phyloP scores from a whole-genome alignment of 768 basidiomycete species.

The Lactarius indigo region DNA sequence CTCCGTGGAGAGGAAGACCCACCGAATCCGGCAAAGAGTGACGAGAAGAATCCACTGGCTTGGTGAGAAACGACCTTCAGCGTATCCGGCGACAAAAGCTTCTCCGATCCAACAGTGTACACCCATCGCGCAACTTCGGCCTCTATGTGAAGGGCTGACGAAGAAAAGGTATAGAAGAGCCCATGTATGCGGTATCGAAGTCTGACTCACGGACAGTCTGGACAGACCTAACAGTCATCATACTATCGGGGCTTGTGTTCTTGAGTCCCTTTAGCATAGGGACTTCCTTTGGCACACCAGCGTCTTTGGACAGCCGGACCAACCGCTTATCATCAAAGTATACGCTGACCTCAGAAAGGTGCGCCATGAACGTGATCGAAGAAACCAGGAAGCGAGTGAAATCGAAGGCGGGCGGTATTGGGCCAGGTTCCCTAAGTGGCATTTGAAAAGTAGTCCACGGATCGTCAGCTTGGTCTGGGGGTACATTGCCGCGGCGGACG shows the following conservation, averaged over 20 bases:
- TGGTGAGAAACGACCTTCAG: slow-evolving; percentile 13
- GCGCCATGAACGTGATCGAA: slow-evolving; percentile 89
- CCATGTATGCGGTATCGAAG: slow-evolving; percentile 9
- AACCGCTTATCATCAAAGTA: slow-evolving; percentile 79
- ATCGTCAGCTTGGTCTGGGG: slow-evolving; percentile 33
- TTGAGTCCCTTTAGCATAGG: slow-evolving; percentile 56
- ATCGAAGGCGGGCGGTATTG: slow-evolving; percentile 82
- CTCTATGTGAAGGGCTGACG: slow-evolving; percentile 66
- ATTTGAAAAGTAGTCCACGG: slow-evolving; percentile 90
- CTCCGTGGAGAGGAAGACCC: slow-evolving; percentile 32
- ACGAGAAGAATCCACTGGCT: slow-evolving; percentile 39
- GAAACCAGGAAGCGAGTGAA: slow-evolving; percentile 87
- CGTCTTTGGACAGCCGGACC: slow-evolving; percentile 59
- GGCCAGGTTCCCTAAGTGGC: slow-evolving; percentile 73
- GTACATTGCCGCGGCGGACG: slow-evolving; percentile 71
- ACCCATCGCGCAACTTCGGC: slow-evolving; percentile 82
- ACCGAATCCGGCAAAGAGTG: slow-evolving; percentile 38
- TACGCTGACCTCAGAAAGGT: slow-evolving; percentile 71
- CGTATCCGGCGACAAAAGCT: slow-evolving; percentile 37
- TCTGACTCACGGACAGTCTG: slow-evolving; percentile 53
- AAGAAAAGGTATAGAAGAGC: slow-evolving; percentile 6
- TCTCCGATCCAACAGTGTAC: slow-evolving; percentile 62
- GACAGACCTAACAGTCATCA: slow-evolving; percentile 69
- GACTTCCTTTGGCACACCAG: slow-evolving; percentile 49
- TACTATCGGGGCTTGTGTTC: slow-evolving; percentile 49